Base-by-base conservation (phyloP, 495 filamentous ascomycete genomes). In the Podospora australis region DNA sequence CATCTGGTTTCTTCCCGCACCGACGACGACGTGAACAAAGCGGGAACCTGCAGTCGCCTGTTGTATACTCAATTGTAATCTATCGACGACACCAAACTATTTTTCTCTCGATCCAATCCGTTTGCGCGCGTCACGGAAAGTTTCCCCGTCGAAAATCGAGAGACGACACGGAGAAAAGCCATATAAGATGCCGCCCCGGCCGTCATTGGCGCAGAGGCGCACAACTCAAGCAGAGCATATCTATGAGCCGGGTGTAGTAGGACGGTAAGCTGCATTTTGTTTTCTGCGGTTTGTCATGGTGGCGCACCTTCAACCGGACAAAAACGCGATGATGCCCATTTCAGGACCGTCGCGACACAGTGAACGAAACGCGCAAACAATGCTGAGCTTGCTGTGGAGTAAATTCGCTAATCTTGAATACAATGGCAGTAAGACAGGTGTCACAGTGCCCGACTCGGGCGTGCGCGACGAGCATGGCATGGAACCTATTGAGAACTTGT, bases 381-480 rank as follows among this genome's bases (percentile, higher is more conserved):
- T n/a, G n/a, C n/a, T n/a, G n/a, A n/a, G n/a, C n/a, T n/a, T n/a
- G n/a, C n/a, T n/a, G n/a, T 17, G 47, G 29, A 57, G 36, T 13
- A 29, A 39, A 19, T 8, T 24, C 46, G 25, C 21, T 29, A 3
- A 39, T 2, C 3, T 14, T 3, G 13, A 10, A 14, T 3, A 2
- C 46, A 24, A n/a, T 36, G 11, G 45, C 55, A 75, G 71, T 24
- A 79, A 91, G 77, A 98, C 92, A 7, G 92, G 92, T 19, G 74
- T 94, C 24, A 86, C 80, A 1, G 65, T 98, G 22, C 77, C 79
- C 60, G 88, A 96, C 66, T 78, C 74, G 45, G 87, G 87, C 32
- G 69, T 84, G 44, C 83, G 88, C 68, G 89, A 97, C 68, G 92
- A 90, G 61, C 71, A 95, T 75, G 92, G 94, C 64, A 78, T 98